Base-by-base conservation (phyloP, 768 basidiomycete species). In the Lepiota venenata region DNA sequence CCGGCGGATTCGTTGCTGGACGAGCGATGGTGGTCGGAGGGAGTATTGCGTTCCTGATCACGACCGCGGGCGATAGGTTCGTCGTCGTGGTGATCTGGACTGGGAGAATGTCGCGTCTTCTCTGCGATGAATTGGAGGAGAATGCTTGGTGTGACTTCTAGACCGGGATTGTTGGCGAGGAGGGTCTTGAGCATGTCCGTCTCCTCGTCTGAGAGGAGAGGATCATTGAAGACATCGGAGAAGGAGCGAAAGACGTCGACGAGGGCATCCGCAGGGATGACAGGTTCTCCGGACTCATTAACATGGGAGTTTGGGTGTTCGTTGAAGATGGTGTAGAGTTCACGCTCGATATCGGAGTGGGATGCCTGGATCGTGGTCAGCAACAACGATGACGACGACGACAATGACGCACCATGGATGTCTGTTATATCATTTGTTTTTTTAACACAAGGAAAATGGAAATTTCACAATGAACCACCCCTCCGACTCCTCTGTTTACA, bases 181-280 rank as follows among this genome's bases (percentile, higher is more conserved):
- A 91, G 70, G 10, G 69, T 60, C 44, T 81, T 78, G 55, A 93
- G 77, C 73, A 79, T 71, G 18, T 72, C 73, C 60, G 81, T 76
- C 66, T 93, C 91, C 20, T 83, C 75, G 37, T 74, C 72, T 9
- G 78, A 75, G 60, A 93, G 71, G n/a, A 92, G 79, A 58, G 86
- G 78, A 16, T 77, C 71, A 14, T 37, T 71, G 63, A 83, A 83
- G 4, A 78, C 67, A 27, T 83, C 73, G 3, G 81, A 80, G 61
- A 87, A 87, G 14, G 80, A 73, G 42, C 78, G 76, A 41, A 92
- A 78, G 27, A 92, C 79, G 61, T 88, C 85, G 32, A 85, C 76
- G 36, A 92, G 80, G n/a, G 78, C 80, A 57, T 81, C 78, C 41
- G 80, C 89, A 11, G 88, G 87, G 59, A 92, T 83, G 16, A 79